Base-by-base conservation (phyloP, 176 grass and related monocot genomes). In the Microstegium vimineum region DNA sequence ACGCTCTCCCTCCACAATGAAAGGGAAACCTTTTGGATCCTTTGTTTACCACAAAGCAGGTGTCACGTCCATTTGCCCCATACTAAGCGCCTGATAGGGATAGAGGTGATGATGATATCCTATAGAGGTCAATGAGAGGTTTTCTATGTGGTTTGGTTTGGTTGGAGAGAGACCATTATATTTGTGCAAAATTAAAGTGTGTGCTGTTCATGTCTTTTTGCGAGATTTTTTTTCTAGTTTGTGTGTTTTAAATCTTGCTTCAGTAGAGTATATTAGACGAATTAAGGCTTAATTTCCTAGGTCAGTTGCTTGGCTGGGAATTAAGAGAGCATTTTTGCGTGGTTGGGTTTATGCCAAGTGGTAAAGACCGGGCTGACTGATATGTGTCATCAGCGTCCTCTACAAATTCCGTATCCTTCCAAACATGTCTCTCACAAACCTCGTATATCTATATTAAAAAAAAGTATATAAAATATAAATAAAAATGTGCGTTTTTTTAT, bases 241-340 rank as follows among this genome's bases (percentile, higher is more conserved):
- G 47, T 61, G 28, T 32, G 12, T 3, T 42, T 66, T 30, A 66
- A 72, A 52, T 38, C 37, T 77, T 64, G 32, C 27, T 33, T 65
- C n/a, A 12, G 11, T 25, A 16, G 0, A 5, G 30, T 47, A n/a
- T 49, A 62, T 46, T 66, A 47, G 23, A 14, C 14, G 6, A 20
- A 20, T 12, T 2, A 71, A 63, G 71, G 77, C 56, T 82, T 76
- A 70, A 17, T 77, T 82, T 77, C 83, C 78, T 82, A 81, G 65
- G 64, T 71, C 4, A 35, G 40, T 76, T 41, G 20, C 46, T 81
- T 63, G 68, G 22, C 42, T 46, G 22, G 0, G 18, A 74, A 42
- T 46, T 72, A 10, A 38, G 6, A 28, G 6, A n/a, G 17, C 2
- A 3, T 20, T 66, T 80, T 33, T 74, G 5, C 26, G 30, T 45